These are phyloP conservation scores for Russula compacta DNA, from an alignment of 768 basidiomycete species.

Conservation along the genomic window DNA sequence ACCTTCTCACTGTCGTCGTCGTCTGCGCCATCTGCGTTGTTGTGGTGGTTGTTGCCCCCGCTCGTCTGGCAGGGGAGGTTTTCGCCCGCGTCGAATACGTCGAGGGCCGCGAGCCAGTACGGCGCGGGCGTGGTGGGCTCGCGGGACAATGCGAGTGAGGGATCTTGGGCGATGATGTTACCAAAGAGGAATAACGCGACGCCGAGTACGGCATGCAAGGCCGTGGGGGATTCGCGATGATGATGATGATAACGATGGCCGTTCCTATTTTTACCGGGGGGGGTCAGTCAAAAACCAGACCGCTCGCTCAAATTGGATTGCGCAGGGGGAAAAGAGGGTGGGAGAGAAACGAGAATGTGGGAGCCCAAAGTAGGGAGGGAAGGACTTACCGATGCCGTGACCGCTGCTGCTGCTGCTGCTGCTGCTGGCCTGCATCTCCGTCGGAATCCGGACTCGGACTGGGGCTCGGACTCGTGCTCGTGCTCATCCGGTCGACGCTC, in stretches of 20 bases:
- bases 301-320: too few species aligned
- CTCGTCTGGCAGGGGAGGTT: slow-evolving; percentile 39
- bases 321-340: too few species aligned
- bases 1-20: not conserved
- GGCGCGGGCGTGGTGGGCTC: slow-evolving; percentile 44
- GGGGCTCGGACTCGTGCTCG: too few species aligned
- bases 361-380: too few species aligned
- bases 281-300: too few species aligned
- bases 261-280: too few species aligned
- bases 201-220: slow-evolving; percentile 59
- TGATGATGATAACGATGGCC: not conserved
- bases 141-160: slow-evolving; percentile 41
- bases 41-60: not conserved
- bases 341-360: not conserved
- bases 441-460: not conserved
- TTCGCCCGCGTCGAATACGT: slow-evolving; percentile 63
- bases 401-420: not conserved
- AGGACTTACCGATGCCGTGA: not conserved
- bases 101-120: slow-evolving; percentile 63
- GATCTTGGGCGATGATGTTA: slow-evolving; percentile 45
- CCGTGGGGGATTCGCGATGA: slow-evolving; percentile 42
- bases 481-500: not conserved
- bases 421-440: not conserved
- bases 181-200: slow-evolving; percentile 57
- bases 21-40: not conserved